phyloP scores from a whole-genome alignment of 1,139 yeast species.

The Spencermartinsiella ligniputridi region DNA sequence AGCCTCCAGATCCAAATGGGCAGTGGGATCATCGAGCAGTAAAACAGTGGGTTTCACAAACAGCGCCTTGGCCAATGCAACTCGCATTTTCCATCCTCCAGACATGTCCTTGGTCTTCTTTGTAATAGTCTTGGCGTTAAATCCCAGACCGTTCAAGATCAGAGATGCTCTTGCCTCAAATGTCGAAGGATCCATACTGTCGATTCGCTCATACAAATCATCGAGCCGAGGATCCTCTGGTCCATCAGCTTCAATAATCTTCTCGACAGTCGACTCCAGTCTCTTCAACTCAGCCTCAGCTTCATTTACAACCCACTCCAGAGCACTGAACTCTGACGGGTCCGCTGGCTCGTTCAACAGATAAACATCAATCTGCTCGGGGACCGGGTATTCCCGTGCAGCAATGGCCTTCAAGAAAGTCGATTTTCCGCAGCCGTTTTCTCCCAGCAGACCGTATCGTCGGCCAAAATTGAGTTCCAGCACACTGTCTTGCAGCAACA shows the following conservation, averaged over 20 bases:
- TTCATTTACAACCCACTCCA: constrained; percentile 95
- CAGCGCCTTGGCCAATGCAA: constrained; percentile 73
- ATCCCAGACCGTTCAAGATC: constrained; percentile 95
- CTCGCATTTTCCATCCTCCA: constrained; percentile 97
- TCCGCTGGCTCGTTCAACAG: constrained; percentile 96
- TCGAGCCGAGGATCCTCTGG: constrained; percentile 88
- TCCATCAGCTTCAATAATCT: constrained; percentile 82
- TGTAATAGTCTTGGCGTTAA: constrained; percentile 76
- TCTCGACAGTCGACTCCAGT: constrained; percentile 88
- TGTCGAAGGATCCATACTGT: constrained; percentile 91
- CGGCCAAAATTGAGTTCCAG: constrained; percentile 95
- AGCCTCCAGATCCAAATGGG: constrained; percentile 98
- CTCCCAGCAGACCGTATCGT: constrained; percentile 87
- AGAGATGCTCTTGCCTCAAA: constrained; percentile 96
- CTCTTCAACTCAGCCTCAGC: constrained; percentile 91
- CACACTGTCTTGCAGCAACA: constrained; percentile 83
- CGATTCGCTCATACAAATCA: constrained; percentile 90
- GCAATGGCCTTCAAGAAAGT: constrained; percentile 90
- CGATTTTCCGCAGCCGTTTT: constrained; percentile 98
- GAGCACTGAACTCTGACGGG: constrained; percentile 84
- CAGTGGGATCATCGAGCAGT: constrained; percentile 86
- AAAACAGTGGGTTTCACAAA: constrained; percentile 27
- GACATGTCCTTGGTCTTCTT: constrained; percentile 97
- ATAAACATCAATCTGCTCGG: constrained; percentile 86
- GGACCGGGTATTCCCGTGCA: constrained; percentile 94